Conservation (phyloP, 345 rosid species). For the Clarkia xantiana region DNA sequence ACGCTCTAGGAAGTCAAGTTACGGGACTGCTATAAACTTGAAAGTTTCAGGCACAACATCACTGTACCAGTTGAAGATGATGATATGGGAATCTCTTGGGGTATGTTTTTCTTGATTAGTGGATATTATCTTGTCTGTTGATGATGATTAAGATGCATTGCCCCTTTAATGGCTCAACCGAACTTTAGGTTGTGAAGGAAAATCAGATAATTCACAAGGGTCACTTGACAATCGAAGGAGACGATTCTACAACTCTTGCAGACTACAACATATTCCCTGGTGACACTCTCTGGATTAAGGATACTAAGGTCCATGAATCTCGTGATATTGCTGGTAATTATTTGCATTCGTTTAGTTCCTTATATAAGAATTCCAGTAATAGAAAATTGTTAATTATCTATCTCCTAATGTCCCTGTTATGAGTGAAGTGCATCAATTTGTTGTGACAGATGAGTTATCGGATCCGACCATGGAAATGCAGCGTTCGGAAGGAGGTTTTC, state of each 20-base stretch:
- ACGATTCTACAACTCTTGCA: constrained; percentile 74
- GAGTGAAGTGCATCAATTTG: too few species aligned
- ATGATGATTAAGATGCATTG: not conserved
- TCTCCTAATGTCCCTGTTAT: too few species aligned
- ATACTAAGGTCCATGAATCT: constrained; percentile 82
- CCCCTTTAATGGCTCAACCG: too few species aligned
- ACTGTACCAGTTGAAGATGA: constrained; percentile 87
- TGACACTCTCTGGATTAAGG: constrained; percentile 93
- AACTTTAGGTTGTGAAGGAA: constrained; percentile 79
- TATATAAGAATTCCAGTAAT: too few species aligned
- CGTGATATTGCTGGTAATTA: constrained; percentile 92
- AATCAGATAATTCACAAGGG: constrained; percentile 92
- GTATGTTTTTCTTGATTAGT: constrained; percentile 24
- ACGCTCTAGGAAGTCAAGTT: constrained; percentile 63
- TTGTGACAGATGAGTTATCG: constrained; percentile 62
- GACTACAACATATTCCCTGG: constrained; percentile 92
- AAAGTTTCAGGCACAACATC: constrained; percentile 85
- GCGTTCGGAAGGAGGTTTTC: constrained; percentile 70
- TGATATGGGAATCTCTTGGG: constrained; percentile 99
- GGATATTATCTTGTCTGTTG: too few species aligned
- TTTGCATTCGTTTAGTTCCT: too few species aligned
- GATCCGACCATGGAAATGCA: constrained; percentile 43
- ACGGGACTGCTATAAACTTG: constrained; percentile 59
- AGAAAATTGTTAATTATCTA: too few species aligned
- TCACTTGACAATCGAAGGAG: constrained; percentile 55